Percentiles rank a stretch among this genome's conserved stretches.
Conservation (phyloP, 192 early-diverging fungal species). For the Backusella morwellensis region DNA sequence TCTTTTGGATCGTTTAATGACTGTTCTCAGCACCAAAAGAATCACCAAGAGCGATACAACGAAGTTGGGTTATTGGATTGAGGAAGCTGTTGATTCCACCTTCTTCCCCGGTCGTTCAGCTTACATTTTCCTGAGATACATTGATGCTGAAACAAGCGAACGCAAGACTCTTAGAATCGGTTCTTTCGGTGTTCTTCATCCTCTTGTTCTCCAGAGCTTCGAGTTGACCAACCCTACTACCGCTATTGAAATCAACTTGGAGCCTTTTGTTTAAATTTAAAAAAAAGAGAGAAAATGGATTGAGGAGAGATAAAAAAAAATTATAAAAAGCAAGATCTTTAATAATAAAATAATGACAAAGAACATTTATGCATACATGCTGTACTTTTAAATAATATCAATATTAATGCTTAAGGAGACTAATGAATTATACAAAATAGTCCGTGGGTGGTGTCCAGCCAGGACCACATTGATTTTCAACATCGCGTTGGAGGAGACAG, state of each 20-base stretch:
- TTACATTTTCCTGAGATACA: constrained; percentile 73
- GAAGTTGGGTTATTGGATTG: constrained; percentile 73
- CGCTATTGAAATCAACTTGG: constrained; percentile 92
- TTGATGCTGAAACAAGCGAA: constrained; percentile 25
- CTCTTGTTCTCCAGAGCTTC: constrained; percentile 82
- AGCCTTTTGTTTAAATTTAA: constrained; percentile 80
- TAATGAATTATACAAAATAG: no score
- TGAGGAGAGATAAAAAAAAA: background rate
- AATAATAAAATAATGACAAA: background rate
- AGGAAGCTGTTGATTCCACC: constrained; percentile 74
- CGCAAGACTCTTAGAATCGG: constrained; percentile 63
- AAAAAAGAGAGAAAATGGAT: background rate
- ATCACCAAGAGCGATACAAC: constrained; percentile 45
- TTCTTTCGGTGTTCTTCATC: constrained; percentile 89
- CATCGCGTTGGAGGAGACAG: no score
- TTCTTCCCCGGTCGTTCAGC: constrained; percentile 93
- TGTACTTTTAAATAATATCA: background rate
- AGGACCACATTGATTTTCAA: no score
- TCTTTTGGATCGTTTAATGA: constrained; percentile 87
- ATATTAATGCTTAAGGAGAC: no score
- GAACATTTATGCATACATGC: background rate
- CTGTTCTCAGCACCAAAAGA: constrained; percentile 63
- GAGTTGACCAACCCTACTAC: constrained; percentile 84
- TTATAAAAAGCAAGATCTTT: background rate
- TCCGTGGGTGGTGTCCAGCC: no score